phyloP scores from a whole-genome alignment of 306 rosid species.

The Cajanus cajan region DNA sequence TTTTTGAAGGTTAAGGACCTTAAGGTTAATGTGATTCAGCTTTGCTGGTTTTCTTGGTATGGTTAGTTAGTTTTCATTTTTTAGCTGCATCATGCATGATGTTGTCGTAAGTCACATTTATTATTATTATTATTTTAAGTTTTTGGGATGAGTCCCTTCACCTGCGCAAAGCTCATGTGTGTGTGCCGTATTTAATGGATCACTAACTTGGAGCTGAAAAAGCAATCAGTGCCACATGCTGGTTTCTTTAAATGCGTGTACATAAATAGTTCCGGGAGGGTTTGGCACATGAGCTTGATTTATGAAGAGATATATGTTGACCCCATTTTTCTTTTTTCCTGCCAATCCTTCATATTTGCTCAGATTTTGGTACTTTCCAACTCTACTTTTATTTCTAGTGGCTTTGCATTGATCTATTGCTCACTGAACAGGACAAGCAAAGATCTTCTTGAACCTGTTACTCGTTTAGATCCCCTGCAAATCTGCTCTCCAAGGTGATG shows the following conservation, averaged over 20 bases:
- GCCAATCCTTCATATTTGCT: conserved; percentile 7
- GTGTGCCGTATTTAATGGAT: conserved; percentile 65
- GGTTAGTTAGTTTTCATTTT: background rate
- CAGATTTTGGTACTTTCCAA: conserved; percentile 2
- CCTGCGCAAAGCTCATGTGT: conserved; percentile 49
- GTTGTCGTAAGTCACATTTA: background rate
- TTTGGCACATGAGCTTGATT: conserved; percentile 39
- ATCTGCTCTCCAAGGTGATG: conserved; percentile 35
- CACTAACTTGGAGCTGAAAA: conserved; percentile 45
- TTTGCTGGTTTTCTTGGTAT: too few relatives aligned
- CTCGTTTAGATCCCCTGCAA: conserved; percentile 3
- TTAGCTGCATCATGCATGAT: background rate
- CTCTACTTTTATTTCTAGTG: conserved; percentile 20
- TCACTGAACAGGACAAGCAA: background rate
- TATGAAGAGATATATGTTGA: background rate
- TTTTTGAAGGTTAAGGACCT: too few relatives aligned
- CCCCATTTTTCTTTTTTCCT: conserved; percentile 25
- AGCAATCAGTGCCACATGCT: conserved; percentile 32
- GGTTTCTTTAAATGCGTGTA: conserved; percentile 34
- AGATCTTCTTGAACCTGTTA: conserved; percentile 18
- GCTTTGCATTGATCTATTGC: background rate
- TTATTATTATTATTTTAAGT: background rate
- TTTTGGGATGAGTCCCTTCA: background rate
- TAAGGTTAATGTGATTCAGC: too few relatives aligned
- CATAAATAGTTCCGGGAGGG: conserved; percentile 33